These are phyloP conservation scores for Glycyrrhiza uralensis DNA, from an alignment of 306 rosid species.

Conservation along the genomic window DNA sequence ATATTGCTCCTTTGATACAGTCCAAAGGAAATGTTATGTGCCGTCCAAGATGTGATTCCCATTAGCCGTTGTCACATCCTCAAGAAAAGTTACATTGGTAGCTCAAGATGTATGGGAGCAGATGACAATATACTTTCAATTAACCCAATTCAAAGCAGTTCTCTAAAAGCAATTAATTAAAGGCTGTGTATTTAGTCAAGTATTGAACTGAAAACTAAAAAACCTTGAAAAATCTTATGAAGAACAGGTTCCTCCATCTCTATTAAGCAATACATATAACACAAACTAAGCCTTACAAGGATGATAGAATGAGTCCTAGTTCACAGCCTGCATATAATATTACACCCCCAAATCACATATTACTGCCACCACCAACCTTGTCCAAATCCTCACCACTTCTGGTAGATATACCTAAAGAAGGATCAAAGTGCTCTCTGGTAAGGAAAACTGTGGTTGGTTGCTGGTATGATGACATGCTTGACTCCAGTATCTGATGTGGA, in stretches of 20 bases:
- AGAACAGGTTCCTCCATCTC: constrained; percentile 38
- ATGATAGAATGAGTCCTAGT: constrained; percentile 29
- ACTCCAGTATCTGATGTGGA: constrained; percentile 85
- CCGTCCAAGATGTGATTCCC: background rate
- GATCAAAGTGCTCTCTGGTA: constrained; percentile 55
- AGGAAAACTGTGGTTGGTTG: constrained; percentile 44
- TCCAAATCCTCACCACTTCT: constrained; percentile 44
- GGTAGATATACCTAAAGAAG: constrained; percentile 44
- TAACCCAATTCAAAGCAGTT: constrained; percentile 29
- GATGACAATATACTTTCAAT: constrained; percentile 12
- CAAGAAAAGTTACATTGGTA: background rate
- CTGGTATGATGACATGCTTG: constrained; percentile 73
- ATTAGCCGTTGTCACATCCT: background rate
- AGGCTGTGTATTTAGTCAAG: constrained; percentile 20
- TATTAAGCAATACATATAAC: constrained; percentile 34
- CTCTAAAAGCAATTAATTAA: constrained; percentile 29
- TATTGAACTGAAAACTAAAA: constrained; percentile 42
- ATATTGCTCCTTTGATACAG: background rate
- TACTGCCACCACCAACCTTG: constrained; percentile 46
- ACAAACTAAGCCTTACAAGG: constrained; percentile 37
- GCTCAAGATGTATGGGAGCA: background rate
- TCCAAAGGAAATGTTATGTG: background rate
- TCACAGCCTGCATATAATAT: constrained; percentile 30
- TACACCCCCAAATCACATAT: constrained; percentile 43
- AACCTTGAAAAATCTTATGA: constrained; percentile 29